Percentiles rank a stretch among this genome's conserved stretches.
phyloP scores from a whole-genome alignment of 441 rosid species.

The Euphorbia celastroides region DNA sequence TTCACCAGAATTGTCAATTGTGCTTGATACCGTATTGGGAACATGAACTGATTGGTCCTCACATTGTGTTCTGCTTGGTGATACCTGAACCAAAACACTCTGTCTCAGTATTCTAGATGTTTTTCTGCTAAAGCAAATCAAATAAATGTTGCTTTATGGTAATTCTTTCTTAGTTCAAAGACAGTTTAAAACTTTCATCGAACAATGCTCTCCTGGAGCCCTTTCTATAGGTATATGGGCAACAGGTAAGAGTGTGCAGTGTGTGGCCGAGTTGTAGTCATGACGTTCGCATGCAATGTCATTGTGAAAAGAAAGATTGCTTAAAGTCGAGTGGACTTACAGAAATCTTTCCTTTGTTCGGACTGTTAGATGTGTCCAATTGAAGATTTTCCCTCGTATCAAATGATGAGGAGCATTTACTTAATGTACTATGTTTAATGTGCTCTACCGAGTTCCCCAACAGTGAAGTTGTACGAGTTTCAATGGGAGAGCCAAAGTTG shows the following conservation, averaged over 20 bases:
- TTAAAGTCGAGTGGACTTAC: no score
- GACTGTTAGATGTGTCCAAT: neutral
- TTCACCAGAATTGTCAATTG: neutral
- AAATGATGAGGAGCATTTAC: conserved; percentile 15
- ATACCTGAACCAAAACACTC: neutral
- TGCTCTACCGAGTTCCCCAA: conserved; percentile 15
- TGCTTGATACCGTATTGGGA: neutral
- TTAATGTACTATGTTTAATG: conserved; percentile 14
- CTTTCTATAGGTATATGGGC: no score
- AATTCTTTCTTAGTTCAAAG: no score
- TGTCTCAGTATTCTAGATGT: neutral
- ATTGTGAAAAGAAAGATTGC: no score
- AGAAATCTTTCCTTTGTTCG: conserved; percentile 15
- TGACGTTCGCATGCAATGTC: no score
- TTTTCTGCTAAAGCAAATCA: no score
- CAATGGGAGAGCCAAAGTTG: neutral
- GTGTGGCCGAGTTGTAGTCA: no score
- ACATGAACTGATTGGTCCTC: neutral
- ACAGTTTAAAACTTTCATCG: no score
- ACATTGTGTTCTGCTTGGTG: neutral
- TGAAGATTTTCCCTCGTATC: conserved; percentile 11
- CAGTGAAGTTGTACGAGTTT: neutral
- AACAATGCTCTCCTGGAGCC: no score
- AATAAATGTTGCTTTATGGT: no score
- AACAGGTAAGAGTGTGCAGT: no score